Evolutionary conservation across 2,329 filamentous ascomycete species (phyloP).

Genomic region (Curvularia sp.): DNA sequence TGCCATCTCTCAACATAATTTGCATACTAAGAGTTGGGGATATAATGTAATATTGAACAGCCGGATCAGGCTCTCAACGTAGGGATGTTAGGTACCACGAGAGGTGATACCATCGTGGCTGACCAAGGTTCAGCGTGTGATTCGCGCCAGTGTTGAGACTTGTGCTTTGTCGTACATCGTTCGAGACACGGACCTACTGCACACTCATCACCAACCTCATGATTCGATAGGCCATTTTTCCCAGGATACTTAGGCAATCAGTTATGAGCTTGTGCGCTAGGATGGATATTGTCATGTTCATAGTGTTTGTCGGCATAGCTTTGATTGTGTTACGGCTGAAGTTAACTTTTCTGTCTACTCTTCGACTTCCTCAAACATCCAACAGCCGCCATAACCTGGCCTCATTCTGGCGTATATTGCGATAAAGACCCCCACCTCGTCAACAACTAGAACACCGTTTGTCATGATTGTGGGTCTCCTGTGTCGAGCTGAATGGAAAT

Average conservation of each 20-base stretch:
- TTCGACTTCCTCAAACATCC: neutral
- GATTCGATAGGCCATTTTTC: neutral
- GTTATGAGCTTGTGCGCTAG: neutral
- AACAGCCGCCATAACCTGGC: neutral
- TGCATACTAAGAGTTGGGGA: neutral
- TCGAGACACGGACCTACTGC: neutral
- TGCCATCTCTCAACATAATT: neutral
- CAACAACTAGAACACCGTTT: neutral
- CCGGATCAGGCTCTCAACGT: neutral
- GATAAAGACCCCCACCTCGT: neutral
- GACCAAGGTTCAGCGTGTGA: neutral
- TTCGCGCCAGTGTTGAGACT: neutral
- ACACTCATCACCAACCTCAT: neutral
- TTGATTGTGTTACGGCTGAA: neutral
- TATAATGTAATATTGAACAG: constrained; percentile 4
- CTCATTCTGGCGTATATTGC: neutral
- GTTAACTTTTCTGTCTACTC: neutral
- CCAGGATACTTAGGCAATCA: neutral
- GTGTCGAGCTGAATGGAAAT: neutral
- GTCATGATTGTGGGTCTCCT: neutral
- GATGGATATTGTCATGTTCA: neutral
- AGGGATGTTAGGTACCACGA: neutral
- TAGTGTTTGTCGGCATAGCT: neutral
- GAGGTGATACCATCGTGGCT: neutral
- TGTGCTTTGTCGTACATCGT: constrained; percentile 1